phyloP scores from a whole-genome alignment of 108 stramenopile species.

The Fragilaria crotonensis region DNA sequence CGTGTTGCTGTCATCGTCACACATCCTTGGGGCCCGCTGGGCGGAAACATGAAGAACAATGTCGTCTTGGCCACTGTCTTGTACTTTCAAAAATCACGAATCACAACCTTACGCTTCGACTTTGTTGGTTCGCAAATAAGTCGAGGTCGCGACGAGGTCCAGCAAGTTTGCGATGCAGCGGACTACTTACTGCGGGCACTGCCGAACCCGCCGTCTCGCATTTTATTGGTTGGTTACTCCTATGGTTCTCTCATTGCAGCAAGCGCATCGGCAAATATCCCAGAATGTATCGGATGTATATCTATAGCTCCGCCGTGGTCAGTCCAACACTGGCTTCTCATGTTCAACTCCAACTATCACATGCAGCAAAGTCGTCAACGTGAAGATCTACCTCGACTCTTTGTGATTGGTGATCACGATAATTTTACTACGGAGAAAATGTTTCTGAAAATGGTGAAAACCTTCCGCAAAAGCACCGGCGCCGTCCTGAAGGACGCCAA shows the following conservation, averaged over 20 bases:
- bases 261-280: constrained; percentile 30
- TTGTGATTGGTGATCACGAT: constrained; percentile 36
- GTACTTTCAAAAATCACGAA: constrained; percentile 34
- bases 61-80: constrained; percentile 35
- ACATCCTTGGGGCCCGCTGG: constrained; percentile 56
- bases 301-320: constrained; percentile 45
- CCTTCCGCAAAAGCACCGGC: constrained; percentile 18
- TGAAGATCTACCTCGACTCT: constrained; percentile 23
- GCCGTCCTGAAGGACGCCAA: constrained; percentile 35
- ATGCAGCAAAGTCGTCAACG: constrained; percentile 26
- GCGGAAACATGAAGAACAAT: constrained; percentile 57
- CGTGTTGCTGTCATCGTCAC: constrained; percentile 39
- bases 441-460: constrained; percentile 24
- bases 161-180: constrained; percentile 38
- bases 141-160: constrained; percentile 33
- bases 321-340: constrained; percentile 42
- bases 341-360: constrained; percentile 40
- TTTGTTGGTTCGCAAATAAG: constrained; percentile 37
- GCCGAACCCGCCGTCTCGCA: constrained; percentile 3
- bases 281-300: constrained; percentile 30
- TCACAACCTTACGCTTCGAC: constrained; percentile 45
- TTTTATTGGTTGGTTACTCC: constrained; percentile 53
- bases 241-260: constrained; percentile 47
- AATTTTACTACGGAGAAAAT: constrained; percentile 45
- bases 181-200: constrained; percentile 17